Percentiles rank a stretch among this genome's conserved stretches.
These are phyloP conservation scores for Saprolegnia parasitica DNA, from an alignment of 352 stramenopile genomes.

Conservation along the genomic window DNA sequence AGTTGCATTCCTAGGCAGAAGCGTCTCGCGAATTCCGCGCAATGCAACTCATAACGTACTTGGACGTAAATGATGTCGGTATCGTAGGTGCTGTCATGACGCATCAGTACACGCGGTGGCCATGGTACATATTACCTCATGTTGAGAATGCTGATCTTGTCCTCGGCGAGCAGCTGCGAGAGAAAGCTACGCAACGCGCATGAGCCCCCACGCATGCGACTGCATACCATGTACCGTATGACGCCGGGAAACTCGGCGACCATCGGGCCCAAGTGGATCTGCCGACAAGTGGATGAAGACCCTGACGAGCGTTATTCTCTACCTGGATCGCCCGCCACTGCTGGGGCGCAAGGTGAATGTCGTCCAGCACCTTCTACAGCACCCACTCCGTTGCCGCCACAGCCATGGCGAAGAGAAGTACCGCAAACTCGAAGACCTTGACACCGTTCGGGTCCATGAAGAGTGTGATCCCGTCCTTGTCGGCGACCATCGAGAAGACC, in stretches of 20 bases:
- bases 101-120: background rate
- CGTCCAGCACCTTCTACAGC: constrained; percentile 49
- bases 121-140: constrained; percentile 40
- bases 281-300: too few relatives aligned
- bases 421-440: constrained; percentile 71
- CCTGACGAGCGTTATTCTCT: background rate
- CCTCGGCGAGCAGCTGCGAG: constrained; percentile 73
- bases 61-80: constrained; percentile 87
- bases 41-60: constrained; percentile 22
- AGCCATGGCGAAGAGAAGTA: constrained; percentile 31
- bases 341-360: constrained; percentile 66
- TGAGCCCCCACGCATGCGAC: background rate
- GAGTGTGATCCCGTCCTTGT: constrained; percentile 67
- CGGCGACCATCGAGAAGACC: constrained; percentile 80
- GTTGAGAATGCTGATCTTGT: constrained; percentile 86
- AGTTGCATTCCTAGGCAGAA: constrained; percentile 37
- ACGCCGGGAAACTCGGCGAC: constrained; percentile 80
- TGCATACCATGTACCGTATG: constrained; percentile 38
- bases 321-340: constrained; percentile 79
- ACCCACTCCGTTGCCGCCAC: background rate
- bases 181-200: constrained; percentile 46
- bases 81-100: constrained; percentile 56
- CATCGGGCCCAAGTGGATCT: constrained; percentile 84
- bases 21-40: background rate
- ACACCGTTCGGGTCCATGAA: constrained; percentile 82